Conservation (phyloP, 352 stramenopile species). For the Phytophthora foliorum region DNA sequence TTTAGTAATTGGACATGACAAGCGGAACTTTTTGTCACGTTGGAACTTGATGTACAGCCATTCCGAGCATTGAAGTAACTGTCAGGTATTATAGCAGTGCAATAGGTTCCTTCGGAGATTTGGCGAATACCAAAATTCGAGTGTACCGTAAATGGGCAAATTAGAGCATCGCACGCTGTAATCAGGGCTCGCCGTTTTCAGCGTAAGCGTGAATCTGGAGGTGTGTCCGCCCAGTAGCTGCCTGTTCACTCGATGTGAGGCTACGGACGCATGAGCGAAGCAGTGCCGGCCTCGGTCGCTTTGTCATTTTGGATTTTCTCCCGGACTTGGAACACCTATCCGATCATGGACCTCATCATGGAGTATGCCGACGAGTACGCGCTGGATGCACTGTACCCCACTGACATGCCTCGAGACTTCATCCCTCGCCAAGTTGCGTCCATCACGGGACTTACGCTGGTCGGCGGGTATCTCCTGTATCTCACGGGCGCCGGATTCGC, state of each 20-base stretch:
- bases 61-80: no score
- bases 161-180: constrained; percentile 29
- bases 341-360: constrained; percentile 71
- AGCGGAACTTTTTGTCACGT: no score
- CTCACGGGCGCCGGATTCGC: constrained; percentile 53
- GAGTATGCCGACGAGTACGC: constrained; percentile 56
- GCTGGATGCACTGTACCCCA: constrained; percentile 67
- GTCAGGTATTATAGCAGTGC: no score
- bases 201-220: constrained; percentile 18
- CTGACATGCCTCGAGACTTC: constrained; percentile 47
- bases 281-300: not conserved
- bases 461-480: constrained; percentile 71
- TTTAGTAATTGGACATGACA: no score
- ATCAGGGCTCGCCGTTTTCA: constrained; percentile 39
- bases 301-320: constrained; percentile 15
- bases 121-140: not conserved
- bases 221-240: not conserved
- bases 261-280: not conserved
- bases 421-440: constrained; percentile 60
- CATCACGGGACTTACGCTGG: constrained; percentile 58
- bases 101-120: no score
- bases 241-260: not conserved
- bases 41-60: no score
- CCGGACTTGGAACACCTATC: constrained; percentile 3
- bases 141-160: not conserved